Base-by-base conservation (phyloP, 305 asterid species). In the Solanum aculeatissimum region DNA sequence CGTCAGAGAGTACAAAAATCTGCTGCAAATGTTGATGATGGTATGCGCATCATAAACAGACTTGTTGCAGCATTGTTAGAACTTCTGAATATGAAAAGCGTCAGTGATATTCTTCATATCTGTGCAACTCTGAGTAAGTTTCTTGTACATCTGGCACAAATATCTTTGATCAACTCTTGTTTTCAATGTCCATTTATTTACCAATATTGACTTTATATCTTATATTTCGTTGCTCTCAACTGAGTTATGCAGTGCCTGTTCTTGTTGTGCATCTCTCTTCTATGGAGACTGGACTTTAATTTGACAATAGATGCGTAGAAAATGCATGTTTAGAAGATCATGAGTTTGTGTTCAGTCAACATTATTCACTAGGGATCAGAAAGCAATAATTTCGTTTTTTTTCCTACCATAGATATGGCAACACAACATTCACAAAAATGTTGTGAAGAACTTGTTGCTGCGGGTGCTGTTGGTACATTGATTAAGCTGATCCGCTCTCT, bases 361-460 rank as follows among this genome's bases (percentile, higher is more conserved):
- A 51, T 77, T 27, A 29, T 29, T 77, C 66, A 51, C 32, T 51
- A 51, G 63, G 65, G 47, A 63, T 82, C 84, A 82, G 29, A 82
- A 60, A 42, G 57, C 13, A 66, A 29, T 49, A 49, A 83, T n/a
- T 19, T 83, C 38, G 19, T 81, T 19, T 66, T 23, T 53, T 88
- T 82, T 14, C 72, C 83, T 95, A 27, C n/a, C 10, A 77, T 53
- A 97, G 99, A 94, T 86, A 88, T 93, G 91, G 95, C 98, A 47
- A 97, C 99, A 27, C 91, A 92, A 87, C 95, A 91, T 86, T 97
- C 99, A 79, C 93, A 91, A 82, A 94, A 86, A 90, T 97, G 99
- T 84, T 97, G 99, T 71, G 97, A 97, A 51, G 97, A 92, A 89
- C 98, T 97, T 77, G 98, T 94, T 40, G 91, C 91, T 72, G 98